Conservation (phyloP, 345 rosid species). For the Hibiscus tridactylites region DNA sequence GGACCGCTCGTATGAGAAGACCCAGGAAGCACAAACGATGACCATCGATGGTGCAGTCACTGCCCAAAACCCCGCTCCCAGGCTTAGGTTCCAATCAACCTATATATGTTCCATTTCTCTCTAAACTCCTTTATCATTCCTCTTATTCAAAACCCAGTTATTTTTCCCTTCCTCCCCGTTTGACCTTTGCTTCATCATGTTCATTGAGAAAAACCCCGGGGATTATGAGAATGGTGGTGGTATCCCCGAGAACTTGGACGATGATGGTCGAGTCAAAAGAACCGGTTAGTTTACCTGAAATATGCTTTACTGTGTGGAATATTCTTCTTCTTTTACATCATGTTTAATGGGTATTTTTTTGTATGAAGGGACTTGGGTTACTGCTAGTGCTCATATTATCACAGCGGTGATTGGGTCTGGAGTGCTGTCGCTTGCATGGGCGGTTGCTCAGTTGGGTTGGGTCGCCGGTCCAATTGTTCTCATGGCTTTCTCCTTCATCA, state of each 20-base stretch:
- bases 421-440: constrained; percentile 81
- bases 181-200: constrained; percentile 22
- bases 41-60: constrained; percentile 6
- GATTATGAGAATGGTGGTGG: constrained; percentile 23
- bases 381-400: constrained; percentile 84
- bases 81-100: not conserved
- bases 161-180: not conserved
- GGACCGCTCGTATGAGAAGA: not conserved
- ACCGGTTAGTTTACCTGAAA: constrained; percentile 40
- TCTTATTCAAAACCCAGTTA: not conserved
- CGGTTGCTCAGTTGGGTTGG: constrained; percentile 89
- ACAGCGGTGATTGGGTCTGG: constrained; percentile 94
- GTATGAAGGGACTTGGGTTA: constrained; percentile 60
- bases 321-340: not conserved
- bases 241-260: constrained; percentile 43
- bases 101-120: not conserved
- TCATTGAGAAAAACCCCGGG: constrained; percentile 27
- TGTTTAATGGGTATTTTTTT: not conserved
- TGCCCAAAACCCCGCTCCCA: not conserved
- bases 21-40: not conserved
- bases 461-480: constrained; percentile 58
- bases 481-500: constrained; percentile 54
- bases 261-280: constrained; percentile 63
- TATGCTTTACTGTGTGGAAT: not conserved
- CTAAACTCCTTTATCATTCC: not conserved